phyloP scores from a whole-genome alignment of 768 basidiomycete genomes.

The Podaxis sp. region DNA sequence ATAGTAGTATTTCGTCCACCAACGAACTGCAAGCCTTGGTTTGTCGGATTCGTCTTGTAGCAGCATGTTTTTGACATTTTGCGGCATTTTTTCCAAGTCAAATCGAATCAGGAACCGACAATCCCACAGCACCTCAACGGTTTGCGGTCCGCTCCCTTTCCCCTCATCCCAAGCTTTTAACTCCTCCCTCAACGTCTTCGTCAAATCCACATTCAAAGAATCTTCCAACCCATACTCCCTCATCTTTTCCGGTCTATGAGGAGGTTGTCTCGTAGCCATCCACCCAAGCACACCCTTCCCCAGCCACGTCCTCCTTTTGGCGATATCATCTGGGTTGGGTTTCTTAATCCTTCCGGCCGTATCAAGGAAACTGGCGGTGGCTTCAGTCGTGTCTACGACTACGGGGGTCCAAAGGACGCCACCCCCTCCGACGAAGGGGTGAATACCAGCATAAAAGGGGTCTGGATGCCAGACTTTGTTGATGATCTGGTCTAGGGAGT shows the following conservation, averaged over 20 bases:
- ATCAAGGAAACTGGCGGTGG: background rate
- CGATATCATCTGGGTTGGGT: slow-evolving; percentile 13
- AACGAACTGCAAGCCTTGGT: slow-evolving; percentile 1
- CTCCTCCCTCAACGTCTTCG: slow-evolving; percentile 18
- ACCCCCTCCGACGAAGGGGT: slow-evolving; percentile 54
- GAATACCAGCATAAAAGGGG: slow-evolving; percentile 23
- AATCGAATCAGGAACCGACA: slow-evolving; percentile 60
- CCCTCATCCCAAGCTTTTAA: slow-evolving; percentile 18
- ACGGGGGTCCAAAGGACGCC: slow-evolving; percentile 68
- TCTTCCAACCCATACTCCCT: slow-evolving; percentile 21
- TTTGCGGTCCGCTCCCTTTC: slow-evolving; percentile 18
- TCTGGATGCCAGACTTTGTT: slow-evolving; percentile 44
- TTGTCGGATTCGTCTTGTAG: background rate
- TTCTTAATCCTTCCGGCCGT: slow-evolving; percentile 8
- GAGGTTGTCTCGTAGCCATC: slow-evolving; percentile 63
- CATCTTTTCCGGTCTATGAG: slow-evolving; percentile 30
- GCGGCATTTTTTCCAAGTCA: slow-evolving; percentile 42
- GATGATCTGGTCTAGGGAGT: slow-evolving; percentile 48
- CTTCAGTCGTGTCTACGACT: slow-evolving; percentile 22
- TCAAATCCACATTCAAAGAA: slow-evolving; percentile 11
- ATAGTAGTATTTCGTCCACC: slow-evolving; percentile 9
- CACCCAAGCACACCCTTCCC: slow-evolving; percentile 41
- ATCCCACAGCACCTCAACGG: slow-evolving; percentile 56
- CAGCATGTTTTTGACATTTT: slow-evolving; percentile 24
- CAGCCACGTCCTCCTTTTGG: background rate